A percentile compares a stretch with the other conserved stretches of the same genome.
These are phyloP conservation scores for Populus trichocarpa DNA, from an alignment of 441 rosid genomes.

Conservation along the genomic window DNA sequence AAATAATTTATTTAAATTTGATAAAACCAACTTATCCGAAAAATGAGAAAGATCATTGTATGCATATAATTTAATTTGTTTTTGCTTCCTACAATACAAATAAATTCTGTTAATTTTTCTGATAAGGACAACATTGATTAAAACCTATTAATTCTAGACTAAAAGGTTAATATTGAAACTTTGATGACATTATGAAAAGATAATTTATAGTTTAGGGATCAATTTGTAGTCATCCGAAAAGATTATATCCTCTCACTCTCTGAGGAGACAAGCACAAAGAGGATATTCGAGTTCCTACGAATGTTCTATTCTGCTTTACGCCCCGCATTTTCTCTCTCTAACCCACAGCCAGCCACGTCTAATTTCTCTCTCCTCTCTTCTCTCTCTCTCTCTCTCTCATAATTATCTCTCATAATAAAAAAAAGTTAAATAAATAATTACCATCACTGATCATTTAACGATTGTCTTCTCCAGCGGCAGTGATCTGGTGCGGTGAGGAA, in stretches of 20 bases:
- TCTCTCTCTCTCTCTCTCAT: no score
- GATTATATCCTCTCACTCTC: neutral
- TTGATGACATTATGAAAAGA: neutral
- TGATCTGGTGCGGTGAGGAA: neutral
- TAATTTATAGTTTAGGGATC: neutral
- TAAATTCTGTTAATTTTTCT: no score
- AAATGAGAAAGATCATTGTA: no score
- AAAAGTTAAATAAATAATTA: no score
- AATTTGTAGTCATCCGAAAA: neutral
- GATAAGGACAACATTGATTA: neutral
- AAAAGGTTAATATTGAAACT: neutral
- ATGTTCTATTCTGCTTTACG: neutral
- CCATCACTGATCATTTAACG: neutral
- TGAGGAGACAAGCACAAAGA: neutral
- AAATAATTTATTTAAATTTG: no score
- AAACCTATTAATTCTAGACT: no score
- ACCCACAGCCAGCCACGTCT: neutral
- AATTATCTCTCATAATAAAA: neutral
- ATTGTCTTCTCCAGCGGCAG: neutral
- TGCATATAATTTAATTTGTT: no score
- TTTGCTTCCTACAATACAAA: no score
- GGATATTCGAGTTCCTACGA: neutral
- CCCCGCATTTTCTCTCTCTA: neutral
- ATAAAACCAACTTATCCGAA: no score
- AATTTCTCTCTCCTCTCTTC: neutral